A percentile compares a stretch with the other conserved stretches of the same genome.
These are phyloP conservation scores for Neonectria neomacrospora DNA, from an alignment of 2,329 filamentous ascomycete genomes.

Conservation along the genomic window DNA sequence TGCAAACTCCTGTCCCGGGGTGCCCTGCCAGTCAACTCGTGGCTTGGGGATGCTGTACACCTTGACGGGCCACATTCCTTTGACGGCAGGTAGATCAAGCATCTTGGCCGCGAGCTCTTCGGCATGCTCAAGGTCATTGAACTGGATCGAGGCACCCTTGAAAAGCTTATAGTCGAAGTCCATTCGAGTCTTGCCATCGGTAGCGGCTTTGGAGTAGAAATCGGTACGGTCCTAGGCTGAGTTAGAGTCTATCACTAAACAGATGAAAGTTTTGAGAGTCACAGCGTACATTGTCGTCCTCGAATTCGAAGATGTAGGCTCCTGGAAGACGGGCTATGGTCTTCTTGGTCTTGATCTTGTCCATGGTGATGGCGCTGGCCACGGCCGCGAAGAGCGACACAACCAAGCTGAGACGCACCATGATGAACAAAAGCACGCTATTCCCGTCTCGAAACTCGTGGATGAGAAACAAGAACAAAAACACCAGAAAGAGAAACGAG, in stretches of 20 bases:
- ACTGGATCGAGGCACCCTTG: constrained; percentile 64
- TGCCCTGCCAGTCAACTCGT: constrained; percentile 56
- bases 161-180: constrained; percentile 63
- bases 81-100: constrained; percentile 56
- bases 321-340: constrained; percentile 52
- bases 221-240: constrained; percentile 52
- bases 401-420: constrained; percentile 51
- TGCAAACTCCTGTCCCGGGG: constrained; percentile 38
- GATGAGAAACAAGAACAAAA: background rate
- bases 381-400: constrained; percentile 51
- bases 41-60: constrained; percentile 56
- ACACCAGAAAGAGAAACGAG: constrained; percentile 5
- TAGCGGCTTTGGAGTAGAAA: constrained; percentile 51
- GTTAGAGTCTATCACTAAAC: background rate
- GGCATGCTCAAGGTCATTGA: constrained; percentile 59
- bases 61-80: constrained; percentile 61
- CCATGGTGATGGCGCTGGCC: constrained; percentile 44
- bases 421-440: constrained; percentile 33
- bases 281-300: constrained; percentile 58
- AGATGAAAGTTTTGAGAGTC: background rate
- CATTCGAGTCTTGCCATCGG: constrained; percentile 57
- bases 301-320: constrained; percentile 65
- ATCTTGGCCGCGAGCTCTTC: constrained; percentile 56
- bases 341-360: constrained; percentile 38
- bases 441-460: background rate